Conservation (phyloP, 1,284 basidiomycete genomes). For the Heliocybe sulcata region DNA sequence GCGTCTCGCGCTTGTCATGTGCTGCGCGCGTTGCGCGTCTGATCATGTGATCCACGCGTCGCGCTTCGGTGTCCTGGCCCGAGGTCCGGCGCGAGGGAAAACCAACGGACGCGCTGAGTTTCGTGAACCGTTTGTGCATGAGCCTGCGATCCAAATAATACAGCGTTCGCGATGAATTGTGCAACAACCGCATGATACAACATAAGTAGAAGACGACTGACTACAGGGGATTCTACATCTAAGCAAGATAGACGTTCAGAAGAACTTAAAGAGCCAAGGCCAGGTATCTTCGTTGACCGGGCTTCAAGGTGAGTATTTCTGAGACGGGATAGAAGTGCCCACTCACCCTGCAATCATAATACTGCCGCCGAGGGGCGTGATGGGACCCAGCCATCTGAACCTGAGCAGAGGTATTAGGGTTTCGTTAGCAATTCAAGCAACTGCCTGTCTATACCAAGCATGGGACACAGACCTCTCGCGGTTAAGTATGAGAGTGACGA, state of each 20-base stretch:
- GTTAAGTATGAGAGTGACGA: conserved; percentile 57
- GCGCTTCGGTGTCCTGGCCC: too few species aligned
- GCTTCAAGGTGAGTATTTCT: background rate
- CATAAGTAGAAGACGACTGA: too few species aligned
- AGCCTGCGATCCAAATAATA: too few species aligned
- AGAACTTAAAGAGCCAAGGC: background rate
- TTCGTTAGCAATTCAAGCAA: too few species aligned
- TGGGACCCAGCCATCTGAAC: conserved; percentile 57
- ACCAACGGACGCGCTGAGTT: too few species aligned
- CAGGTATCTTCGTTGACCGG: background rate
- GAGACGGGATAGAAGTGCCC: background rate
- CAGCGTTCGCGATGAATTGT: too few species aligned
- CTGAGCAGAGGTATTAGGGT: too few species aligned
- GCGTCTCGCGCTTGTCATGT: background rate
- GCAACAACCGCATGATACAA: too few species aligned
- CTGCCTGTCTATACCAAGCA: too few species aligned
- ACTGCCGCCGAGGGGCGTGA: conserved; percentile 71
- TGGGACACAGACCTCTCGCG: conserved; percentile 38
- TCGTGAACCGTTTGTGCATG: too few species aligned
- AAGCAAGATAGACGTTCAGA: too few species aligned
- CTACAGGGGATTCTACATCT: background rate
- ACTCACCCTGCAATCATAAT: conserved; percentile 76
- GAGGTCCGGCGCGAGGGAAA: too few species aligned
- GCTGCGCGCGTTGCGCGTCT: background rate
- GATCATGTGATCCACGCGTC: background rate